Base-by-base conservation (phyloP, 768 basidiomycete genomes). In the Calocera cornea region DNA sequence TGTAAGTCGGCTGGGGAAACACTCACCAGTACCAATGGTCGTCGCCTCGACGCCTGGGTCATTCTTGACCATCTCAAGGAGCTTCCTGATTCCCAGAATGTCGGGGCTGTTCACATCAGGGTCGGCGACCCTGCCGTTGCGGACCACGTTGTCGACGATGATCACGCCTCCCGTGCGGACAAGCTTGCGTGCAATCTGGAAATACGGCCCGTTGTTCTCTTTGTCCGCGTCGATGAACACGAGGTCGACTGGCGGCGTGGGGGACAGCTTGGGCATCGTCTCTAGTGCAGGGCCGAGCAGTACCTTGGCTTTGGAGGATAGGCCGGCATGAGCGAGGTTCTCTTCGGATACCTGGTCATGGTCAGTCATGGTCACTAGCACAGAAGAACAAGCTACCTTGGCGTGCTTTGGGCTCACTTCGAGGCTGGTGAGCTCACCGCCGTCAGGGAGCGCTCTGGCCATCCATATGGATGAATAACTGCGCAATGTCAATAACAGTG, bases 201-300 rank as follows among this genome's bases (percentile, higher is more conserved):
- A 86, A 72, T 88, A 88, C 2, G 78, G 77, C 27, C 78, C 66
- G 69, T 85, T 85, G 41, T 78, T 79, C 1, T 76, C 74, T 72
- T 88, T 88, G 77, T 88, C 86, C 10, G 87, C 88, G 75, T 89
- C 87, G 69, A 88, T 86, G 78, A 89, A 90, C 1, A 80, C 79
- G 22, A 90, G 74, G 74, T 89, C 87, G 73, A 86, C 88, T 0
- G 80, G 81, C 2, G 76, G 74, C 12, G 80, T 79, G 8, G 84
- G 74, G 10, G 79, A 75, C 33, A 88, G 75, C 47, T 75, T 78
- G 27, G 75, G 76, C 44, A 89, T 77, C 0, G 82, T 80, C 1
- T 85, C 81, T 1, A 76, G 75, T 0, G 84, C 87, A 34, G 80
- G 78, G 0, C 85, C 86, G 41, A 70, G 27, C 44, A 84, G 77